These are phyloP conservation scores for Phytophthora syringae DNA, from an alignment of 352 stramenopile genomes.

Conservation along the genomic window DNA sequence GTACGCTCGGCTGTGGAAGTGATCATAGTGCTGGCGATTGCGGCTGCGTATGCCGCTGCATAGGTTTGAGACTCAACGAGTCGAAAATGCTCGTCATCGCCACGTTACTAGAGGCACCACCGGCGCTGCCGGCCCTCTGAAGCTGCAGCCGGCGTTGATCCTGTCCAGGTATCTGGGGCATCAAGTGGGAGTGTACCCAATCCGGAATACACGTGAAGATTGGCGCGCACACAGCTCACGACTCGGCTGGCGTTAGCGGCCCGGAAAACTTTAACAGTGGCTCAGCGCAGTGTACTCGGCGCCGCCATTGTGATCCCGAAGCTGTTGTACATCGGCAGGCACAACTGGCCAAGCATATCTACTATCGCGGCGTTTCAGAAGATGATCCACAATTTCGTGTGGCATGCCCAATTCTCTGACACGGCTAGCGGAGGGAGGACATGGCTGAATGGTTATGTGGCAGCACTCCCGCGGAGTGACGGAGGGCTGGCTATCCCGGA, in stretches of 20 bases:
- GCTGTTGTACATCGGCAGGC: neutral
- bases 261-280: neutral
- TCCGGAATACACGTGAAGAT: neutral
- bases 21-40: no score
- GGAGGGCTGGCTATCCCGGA: neutral
- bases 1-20: no score
- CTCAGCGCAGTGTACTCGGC: neutral
- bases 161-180: neutral
- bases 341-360: neutral
- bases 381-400: neutral
- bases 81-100: neutral
- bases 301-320: neutral
- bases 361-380: neutral
- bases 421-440: no score
- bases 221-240: neutral
- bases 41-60: no score
- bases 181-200: neutral
- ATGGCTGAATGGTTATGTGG: neutral
- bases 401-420: neutral
- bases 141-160: neutral
- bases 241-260: neutral
- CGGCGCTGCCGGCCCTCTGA: neutral
- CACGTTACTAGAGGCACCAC: neutral
- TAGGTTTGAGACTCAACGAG: neutral
- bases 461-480: neutral